These are phyloP conservation scores for Aspergillus coremiiformis DNA, from an alignment of 495 filamentous ascomycete species.

Conservation along the genomic window DNA sequence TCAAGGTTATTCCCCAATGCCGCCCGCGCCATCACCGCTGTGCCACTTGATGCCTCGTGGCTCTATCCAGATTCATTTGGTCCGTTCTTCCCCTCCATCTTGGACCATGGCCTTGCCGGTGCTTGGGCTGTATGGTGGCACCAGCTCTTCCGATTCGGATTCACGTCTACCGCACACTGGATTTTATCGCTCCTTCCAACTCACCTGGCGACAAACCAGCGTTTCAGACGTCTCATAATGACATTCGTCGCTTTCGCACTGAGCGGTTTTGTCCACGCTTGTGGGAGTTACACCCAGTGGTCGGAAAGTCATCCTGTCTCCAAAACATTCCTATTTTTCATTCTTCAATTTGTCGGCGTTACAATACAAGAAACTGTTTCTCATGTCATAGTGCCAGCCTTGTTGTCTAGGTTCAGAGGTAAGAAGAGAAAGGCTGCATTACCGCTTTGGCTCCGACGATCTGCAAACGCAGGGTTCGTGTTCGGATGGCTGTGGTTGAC, in stretches of 20 bases:
- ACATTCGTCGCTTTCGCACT: slow-evolving; percentile 48
- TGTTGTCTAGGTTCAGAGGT: slow-evolving; percentile 9
- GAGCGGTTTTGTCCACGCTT: slow-evolving; percentile 54
- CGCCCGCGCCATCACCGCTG: slow-evolving; percentile 28
- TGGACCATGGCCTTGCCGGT: slow-evolving; percentile 62
- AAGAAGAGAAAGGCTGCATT: slow-evolving; percentile 19
- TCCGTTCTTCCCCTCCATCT: slow-evolving; percentile 41
- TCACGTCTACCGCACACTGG: slow-evolving; percentile 49
- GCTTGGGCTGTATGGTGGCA: slow-evolving; percentile 88
- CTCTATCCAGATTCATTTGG: slow-evolving; percentile 61
- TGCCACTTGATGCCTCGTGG: slow-evolving; percentile 51
- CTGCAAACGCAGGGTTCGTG: slow-evolving; percentile 47
- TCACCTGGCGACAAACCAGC: slow-evolving; percentile 2
- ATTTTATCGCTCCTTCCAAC: slow-evolving; percentile 37
- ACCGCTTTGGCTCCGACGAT: slow-evolving; percentile 27
- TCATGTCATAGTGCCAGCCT: slow-evolving; percentile 13
- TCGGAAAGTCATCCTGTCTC: slow-evolving; percentile 34
- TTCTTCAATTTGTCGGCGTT: slow-evolving; percentile 49
- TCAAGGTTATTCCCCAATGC: slow-evolving; percentile 39
- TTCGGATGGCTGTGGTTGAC: slow-evolving; percentile 53
- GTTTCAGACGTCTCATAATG: slow-evolving; percentile 19
- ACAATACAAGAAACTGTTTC: slow-evolving; percentile 39
- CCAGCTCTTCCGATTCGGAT: slow-evolving; percentile 71
- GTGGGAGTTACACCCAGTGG: slow-evolving; percentile 48
- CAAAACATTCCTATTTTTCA: slow-evolving; percentile 49